These are phyloP conservation scores for Medicago ruthenica DNA, from an alignment of 306 rosid species.

Conservation along the genomic window DNA sequence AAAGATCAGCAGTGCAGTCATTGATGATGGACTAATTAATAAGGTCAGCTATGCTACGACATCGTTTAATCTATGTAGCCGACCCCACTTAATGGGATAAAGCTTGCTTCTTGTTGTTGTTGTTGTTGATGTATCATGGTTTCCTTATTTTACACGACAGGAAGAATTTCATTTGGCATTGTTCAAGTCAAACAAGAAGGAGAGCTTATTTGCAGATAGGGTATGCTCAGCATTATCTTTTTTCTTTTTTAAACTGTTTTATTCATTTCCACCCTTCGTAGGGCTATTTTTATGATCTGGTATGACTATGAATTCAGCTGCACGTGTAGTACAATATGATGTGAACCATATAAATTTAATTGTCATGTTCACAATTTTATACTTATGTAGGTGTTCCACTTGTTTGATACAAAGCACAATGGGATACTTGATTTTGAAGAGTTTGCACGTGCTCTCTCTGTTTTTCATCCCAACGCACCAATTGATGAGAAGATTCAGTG, in stretches of 20 bases:
- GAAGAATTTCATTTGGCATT: slow-evolving; percentile 94
- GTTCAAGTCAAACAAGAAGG: slow-evolving; percentile 90
- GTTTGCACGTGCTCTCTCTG: slow-evolving; percentile 91
- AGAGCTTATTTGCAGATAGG: slow-evolving; percentile 94
- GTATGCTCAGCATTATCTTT: slow-evolving; percentile 46
- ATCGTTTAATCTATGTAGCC: too few relatives aligned
- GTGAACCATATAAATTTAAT: slow-evolving; percentile 27
- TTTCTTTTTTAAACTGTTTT: slow-evolving; percentile 3
- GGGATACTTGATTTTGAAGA: slow-evolving; percentile 89
- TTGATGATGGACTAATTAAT: slow-evolving; percentile 89
- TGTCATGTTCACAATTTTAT: slow-evolving; percentile 23
- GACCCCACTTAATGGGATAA: too few relatives aligned
- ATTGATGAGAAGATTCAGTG: slow-evolving; percentile 84
- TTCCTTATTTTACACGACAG: slow-evolving; percentile 50
- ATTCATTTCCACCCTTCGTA: slow-evolving; percentile 2
- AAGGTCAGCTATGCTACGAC: slow-evolving; percentile 47
- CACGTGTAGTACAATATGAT: too few relatives aligned
- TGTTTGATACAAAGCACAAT: slow-evolving; percentile 85
- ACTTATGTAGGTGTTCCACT: slow-evolving; percentile 74
- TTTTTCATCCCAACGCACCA: slow-evolving; percentile 91
- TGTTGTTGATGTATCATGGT: slow-evolving; percentile 11
- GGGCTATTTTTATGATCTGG: too few relatives aligned
- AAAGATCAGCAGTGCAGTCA: slow-evolving; percentile 90
- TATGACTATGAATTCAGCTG: too few relatives aligned
- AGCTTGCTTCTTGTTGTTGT: background rate